These are phyloP conservation scores for Edaphochlamys debaryana DNA, from an alignment of 139 green algal species.

Conservation along the genomic window DNA sequence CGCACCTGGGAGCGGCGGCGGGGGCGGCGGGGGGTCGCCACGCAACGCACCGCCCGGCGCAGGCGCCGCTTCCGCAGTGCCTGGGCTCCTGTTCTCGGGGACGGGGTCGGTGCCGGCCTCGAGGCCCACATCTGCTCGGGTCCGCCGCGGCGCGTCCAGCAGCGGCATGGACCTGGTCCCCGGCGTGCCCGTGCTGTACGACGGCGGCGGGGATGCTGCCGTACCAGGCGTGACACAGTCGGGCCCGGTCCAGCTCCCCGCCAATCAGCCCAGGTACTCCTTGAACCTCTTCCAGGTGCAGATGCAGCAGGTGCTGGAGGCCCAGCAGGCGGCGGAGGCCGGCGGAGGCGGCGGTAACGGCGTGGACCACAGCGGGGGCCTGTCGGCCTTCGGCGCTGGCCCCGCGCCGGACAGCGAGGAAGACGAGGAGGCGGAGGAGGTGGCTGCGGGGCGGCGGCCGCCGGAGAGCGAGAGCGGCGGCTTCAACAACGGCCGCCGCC, in stretches of 20 bases:
- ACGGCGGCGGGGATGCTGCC: slow-evolving; percentile 19
- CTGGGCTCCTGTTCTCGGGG: no score
- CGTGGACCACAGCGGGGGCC: not conserved
- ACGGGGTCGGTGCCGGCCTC: not conserved
- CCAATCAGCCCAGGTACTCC: not conserved
- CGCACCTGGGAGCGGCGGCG: no score
- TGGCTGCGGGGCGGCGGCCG: no score
- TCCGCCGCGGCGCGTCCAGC: not conserved
- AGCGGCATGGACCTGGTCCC: not conserved
- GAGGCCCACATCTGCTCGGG: not conserved
- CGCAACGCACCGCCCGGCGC: no score
- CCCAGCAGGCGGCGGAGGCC: not conserved
- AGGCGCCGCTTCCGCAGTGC: not conserved
- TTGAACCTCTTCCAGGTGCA: slow-evolving; percentile 17
- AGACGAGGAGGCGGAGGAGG: no score
- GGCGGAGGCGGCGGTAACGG: not conserved
- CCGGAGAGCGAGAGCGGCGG: no score
- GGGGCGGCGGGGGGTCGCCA: no score
- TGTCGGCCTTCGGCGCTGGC: no score
- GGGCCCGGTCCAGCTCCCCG: not conserved
- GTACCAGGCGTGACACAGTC: not conserved
- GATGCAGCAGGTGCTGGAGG: not conserved
- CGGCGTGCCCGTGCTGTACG: not conserved
- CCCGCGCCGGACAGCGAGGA: no score
- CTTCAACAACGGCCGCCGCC: no score